A percentile compares a stretch with the other conserved stretches of the same genome.
Conservation (phyloP, 169 alveolate species). For the Cryptosporidium ryanae region DNA sequence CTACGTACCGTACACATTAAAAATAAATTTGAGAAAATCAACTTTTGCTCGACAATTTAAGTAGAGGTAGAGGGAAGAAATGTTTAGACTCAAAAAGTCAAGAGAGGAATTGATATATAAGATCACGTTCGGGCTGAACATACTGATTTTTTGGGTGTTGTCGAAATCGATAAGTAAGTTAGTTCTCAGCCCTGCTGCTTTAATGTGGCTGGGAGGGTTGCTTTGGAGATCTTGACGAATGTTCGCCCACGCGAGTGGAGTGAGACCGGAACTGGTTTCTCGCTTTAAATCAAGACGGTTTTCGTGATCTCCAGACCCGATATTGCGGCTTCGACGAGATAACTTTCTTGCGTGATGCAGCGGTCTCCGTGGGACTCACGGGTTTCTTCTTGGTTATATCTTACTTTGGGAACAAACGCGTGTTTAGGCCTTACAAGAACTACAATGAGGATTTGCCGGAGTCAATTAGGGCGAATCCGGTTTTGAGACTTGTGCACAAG, state of each 20-base stretch:
- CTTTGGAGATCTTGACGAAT: no score
- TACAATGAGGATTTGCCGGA: slow-evolving; percentile 41
- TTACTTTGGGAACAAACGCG: slow-evolving; percentile 10
- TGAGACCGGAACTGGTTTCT: no score
- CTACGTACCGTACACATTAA: no score
- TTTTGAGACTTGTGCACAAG: background rate
- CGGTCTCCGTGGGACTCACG: slow-evolving; percentile 5
- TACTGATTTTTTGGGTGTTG: slow-evolving; percentile 43
- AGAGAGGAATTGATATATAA: slow-evolving; percentile 25
- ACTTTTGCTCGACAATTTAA: no score
- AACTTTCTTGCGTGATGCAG: background rate
- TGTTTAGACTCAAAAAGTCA: slow-evolving; percentile 39
- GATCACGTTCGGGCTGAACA: slow-evolving; percentile 7
- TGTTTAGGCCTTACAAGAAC: background rate
- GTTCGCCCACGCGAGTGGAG: no score
- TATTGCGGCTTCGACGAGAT: background rate
- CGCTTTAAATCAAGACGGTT: no score
- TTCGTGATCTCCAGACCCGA: background rate
- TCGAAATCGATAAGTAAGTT: slow-evolving; percentile 57
- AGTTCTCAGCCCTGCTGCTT: background rate
- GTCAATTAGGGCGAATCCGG: background rate
- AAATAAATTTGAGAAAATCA: no score
- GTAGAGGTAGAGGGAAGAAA: background rate
- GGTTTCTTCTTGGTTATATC: slow-evolving; percentile 1
- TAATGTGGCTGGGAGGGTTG: no score